Evolutionary conservation across 192 early-diverging fungal genomes (phyloP).

Genomic region (Gamsiella multidivaricata): DNA sequence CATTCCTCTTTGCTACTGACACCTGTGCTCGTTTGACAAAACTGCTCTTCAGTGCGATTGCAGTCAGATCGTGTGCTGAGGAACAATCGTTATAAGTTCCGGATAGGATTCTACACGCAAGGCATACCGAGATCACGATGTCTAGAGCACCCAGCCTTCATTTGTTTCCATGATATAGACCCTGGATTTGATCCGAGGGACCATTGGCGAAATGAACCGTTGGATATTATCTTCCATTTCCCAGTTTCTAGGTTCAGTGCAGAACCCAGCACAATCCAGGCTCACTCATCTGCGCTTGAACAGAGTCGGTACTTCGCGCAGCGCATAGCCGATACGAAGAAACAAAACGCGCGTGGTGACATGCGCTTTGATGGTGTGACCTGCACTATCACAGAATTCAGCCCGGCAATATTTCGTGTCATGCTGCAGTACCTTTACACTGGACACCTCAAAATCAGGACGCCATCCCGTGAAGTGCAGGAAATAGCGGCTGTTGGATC

Average conservation of each 20-base stretch:
- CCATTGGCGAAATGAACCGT: neutral
- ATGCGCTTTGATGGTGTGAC: neutral
- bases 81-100: slow-evolving; percentile 32
- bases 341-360: neutral
- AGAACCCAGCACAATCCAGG: slow-evolving; percentile 2
- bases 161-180: slow-evolving; percentile 27
- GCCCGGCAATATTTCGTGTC: slow-evolving; percentile 25
- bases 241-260: neutral
- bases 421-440: slow-evolving; percentile 41
- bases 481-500: neutral
- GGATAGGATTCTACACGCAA: slow-evolving; percentile 28
- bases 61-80: slow-evolving; percentile 16
- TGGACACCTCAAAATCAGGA: slow-evolving; percentile 5
- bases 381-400: slow-evolving; percentile 28
- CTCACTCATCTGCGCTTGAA: slow-evolving; percentile 18
- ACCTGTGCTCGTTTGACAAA: neutral
- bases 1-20: neutral
- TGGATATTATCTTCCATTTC: slow-evolving; percentile 34
- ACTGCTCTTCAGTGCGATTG: slow-evolving; percentile 12
- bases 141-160: slow-evolving; percentile 5
- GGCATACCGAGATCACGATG: slow-evolving; percentile 5
- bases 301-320: slow-evolving; percentile 21
- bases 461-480: neutral
- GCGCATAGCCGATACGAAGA: slow-evolving; percentile 1
- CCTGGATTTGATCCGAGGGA: slow-evolving; percentile 14